Evolutionary conservation across 2,329 filamentous ascomycete genomes (phyloP).

Genomic region (Verticillium alfalfae): DNA sequence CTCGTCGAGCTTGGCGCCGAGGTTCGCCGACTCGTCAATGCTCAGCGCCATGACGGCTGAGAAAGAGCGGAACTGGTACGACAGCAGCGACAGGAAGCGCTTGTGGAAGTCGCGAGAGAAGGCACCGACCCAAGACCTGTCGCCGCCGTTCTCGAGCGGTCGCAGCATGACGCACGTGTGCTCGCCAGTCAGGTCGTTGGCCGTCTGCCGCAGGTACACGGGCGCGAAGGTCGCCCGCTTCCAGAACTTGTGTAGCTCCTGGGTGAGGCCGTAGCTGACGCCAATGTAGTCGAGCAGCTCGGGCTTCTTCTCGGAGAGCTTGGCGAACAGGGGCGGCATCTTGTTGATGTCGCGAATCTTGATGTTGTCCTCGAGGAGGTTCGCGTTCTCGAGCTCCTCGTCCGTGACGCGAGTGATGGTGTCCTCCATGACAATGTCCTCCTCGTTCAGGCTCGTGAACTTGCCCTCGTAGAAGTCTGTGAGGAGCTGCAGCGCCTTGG

Average conservation of each 20-base stretch:
- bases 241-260: conserved; percentile 91
- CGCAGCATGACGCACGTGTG: conserved; percentile 97
- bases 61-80: conserved; percentile 88
- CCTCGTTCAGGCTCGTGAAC: conserved; percentile 77
- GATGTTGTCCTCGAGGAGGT: conserved; percentile 79
- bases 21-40: conserved; percentile 79
- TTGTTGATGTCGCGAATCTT: conserved; percentile 82
- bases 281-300: conserved; percentile 85
- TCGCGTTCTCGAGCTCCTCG: conserved; percentile 69
- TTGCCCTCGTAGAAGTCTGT: conserved; percentile 93
- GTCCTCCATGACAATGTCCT: conserved; percentile 44
- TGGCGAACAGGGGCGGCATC: conserved; percentile 91
- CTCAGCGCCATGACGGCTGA: conserved; percentile 72
- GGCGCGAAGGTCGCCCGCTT: conserved; percentile 81
- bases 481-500: conserved; percentile 79
- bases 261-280: conserved; percentile 89
- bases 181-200: conserved; percentile 94
- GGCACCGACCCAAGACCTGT: conserved; percentile 80
- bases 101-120: conserved; percentile 91
- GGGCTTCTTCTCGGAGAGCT: conserved; percentile 76
- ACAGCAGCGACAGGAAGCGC: conserved; percentile 84
- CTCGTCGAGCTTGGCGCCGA: conserved; percentile 62
- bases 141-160: conserved; percentile 61
- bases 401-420: conserved; percentile 78
- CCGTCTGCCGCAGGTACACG: conserved; percentile 89